phyloP scores from a whole-genome alignment of 106 monocot genomes.

The Platanthera zijinensis region DNA sequence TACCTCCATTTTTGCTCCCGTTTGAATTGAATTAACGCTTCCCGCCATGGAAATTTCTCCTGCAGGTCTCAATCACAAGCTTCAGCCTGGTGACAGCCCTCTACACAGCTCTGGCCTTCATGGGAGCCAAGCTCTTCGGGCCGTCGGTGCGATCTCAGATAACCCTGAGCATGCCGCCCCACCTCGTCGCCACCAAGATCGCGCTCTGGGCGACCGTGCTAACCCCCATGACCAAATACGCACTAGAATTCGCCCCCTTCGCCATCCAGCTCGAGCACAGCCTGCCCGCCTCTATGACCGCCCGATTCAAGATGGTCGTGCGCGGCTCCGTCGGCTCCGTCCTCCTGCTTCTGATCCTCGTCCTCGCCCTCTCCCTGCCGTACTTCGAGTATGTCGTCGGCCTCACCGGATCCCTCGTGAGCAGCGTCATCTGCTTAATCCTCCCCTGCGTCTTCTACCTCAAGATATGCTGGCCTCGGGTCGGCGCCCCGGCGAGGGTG shows the following conservation, averaged over 20 bases:
- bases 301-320: conserved; percentile 23
- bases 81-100: conserved; percentile 50
- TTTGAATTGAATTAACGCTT: background rate
- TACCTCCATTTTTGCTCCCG: background rate
- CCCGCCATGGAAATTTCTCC: background rate
- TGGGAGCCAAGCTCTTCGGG: conserved; percentile 65
- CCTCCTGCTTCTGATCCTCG: conserved; percentile 41
- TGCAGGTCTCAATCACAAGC: conserved; percentile 65
- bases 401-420: conserved; percentile 77
- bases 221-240: conserved; percentile 82
- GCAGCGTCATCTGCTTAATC: conserved; percentile 41
- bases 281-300: conserved; percentile 36
- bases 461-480: conserved; percentile 46
- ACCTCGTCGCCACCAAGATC: conserved; percentile 44
- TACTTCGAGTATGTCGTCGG: conserved; percentile 73
- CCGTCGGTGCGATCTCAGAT: conserved; percentile 58
- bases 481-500: conserved; percentile 12
- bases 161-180: conserved; percentile 75
- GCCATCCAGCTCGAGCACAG: conserved; percentile 58
- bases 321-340: conserved; percentile 46
- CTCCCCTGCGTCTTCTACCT: conserved; percentile 74
- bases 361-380: conserved; percentile 44
- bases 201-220: conserved; percentile 77
- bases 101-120: conserved; percentile 61
- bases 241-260: conserved; percentile 74